phyloP scores from a whole-genome alignment of 257 asterid species.

The Jasminum sambac region DNA sequence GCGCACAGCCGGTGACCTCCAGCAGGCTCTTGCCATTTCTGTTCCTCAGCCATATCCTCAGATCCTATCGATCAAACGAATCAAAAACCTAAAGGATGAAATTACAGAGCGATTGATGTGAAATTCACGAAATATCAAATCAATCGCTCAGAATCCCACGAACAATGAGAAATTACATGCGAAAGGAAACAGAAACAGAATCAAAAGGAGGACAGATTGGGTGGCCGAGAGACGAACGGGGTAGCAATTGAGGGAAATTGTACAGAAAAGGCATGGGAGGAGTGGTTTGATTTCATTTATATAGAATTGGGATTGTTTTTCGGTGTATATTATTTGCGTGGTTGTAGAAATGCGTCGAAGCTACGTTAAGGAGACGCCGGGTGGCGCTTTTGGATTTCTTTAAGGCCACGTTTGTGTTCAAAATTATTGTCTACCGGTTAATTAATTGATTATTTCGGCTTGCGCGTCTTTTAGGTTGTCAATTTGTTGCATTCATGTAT shows the following conservation, averaged over 20 bases:
- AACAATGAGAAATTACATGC: slow-evolving; percentile 20
- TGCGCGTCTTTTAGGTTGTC: neutral
- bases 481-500: too few species aligned
- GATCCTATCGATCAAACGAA: too few species aligned
- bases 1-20: slow-evolving; percentile 50
- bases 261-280: neutral
- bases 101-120: slow-evolving; percentile 35
- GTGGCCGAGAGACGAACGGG: slow-evolving; percentile 14
- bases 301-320: neutral
- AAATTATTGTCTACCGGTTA: neutral
- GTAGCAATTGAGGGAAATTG: neutral
- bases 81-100: neutral
- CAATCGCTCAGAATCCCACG: slow-evolving; percentile 39
- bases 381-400: slow-evolving; percentile 23
- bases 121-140: slow-evolving; percentile 20
- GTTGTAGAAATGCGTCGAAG: slow-evolving; percentile 30
- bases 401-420: slow-evolving; percentile 13
- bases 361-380: slow-evolving; percentile 30
- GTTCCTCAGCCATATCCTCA: slow-evolving; percentile 54
- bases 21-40: slow-evolving; percentile 42
- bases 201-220: slow-evolving; percentile 8
- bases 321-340: neutral
- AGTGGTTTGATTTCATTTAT: neutral
- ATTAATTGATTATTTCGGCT: neutral
- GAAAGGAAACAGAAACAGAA: neutral